Evolutionary conservation across 805 yeast species (phyloP), one percentile per base, ranked within the genome.

Genomic region (Pichia exigua): DNA sequence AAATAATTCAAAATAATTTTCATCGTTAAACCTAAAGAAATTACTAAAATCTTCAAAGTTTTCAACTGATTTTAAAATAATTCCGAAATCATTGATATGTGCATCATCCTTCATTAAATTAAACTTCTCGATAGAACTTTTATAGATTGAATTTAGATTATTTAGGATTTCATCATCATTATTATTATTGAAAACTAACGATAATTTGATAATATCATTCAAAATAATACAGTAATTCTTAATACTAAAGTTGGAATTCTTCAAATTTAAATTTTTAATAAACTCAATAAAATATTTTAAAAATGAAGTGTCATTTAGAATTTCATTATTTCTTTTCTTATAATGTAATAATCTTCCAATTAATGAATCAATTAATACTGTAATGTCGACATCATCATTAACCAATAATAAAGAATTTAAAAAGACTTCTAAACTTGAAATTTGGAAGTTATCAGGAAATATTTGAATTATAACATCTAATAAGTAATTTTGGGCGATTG

Each of bases 381-480:
- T 77, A 50, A 85, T 74, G 44, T 81, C 76, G n/a, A 88, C 85
- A 45, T 77, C 74, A 1, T 94, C 90, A 62, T 81, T 82, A 54
- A 94, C 71, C 51, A 79, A 75, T 49, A 82, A 68, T 21, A 88
- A 77, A 1, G 91, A 81, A 30, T 75, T 76, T 57, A 94, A 73
- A 57, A 87, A 80, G 32, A 71, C 69, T 49, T 82, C 82, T 59
- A 94, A 72, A 0, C 97, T 87, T 21, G 75, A 75, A 54, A 90
- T 69, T 61, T 94, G 98, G 65, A 85, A 92, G 56, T 86, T 88
- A 61, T 88, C 97, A 1, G 98, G 97, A 71, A 94, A 94, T 1
- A 91, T 95, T 65, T 92, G 97, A 50, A 91, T 85, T 49, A 94
- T 75, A 13, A 94, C 96, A 63, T 94, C 99, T 47, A 91, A 73